Percentiles rank a stretch among this genome's conserved stretches.
Conservation (phyloP, 2,329 filamentous ascomycete genomes). For the Penicillium corylophilum region DNA sequence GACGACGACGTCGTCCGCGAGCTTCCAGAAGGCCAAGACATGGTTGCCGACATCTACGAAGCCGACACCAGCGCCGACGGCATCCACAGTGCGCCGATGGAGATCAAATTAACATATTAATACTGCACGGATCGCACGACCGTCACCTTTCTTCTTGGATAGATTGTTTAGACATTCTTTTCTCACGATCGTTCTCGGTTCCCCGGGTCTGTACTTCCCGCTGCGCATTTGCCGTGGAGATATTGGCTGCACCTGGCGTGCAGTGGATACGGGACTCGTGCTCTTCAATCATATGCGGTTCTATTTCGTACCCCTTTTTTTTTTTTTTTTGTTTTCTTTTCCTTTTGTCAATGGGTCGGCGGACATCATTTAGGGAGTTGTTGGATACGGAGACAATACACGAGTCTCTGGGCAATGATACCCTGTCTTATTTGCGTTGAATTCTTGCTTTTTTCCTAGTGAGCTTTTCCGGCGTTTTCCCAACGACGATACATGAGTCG, state of each 20-base stretch:
- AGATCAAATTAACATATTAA: conserved; percentile 57
- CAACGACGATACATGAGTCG: conserved; percentile 25
- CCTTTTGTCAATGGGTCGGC: conserved; percentile 17
- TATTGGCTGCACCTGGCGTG: conserved; percentile 10
- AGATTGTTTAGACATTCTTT: conserved; percentile 1
- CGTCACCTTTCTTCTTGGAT: not conserved
- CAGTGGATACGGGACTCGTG: not conserved
- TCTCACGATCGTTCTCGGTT: not conserved
- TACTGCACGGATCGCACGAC: not conserved
- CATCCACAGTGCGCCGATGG: conserved; percentile 32
- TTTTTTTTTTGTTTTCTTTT: conserved; percentile 4
- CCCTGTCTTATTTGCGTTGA: conserved; percentile 31
- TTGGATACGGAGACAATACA: conserved; percentile 43
- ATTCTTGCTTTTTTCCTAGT: conserved; percentile 10
- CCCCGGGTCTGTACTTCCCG: not conserved
- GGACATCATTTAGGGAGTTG: conserved; percentile 25
- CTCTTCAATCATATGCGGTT: conserved; percentile 1
- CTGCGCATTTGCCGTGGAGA: not conserved
- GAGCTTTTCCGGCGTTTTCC: conserved; percentile 24
- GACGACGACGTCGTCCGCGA: conserved; percentile 87
- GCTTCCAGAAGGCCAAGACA: conserved; percentile 86
- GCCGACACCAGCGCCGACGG: conserved; percentile 10
- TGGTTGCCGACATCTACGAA: conserved; percentile 70
- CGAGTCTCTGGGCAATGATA: conserved; percentile 44
- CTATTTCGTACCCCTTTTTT: not conserved